Percentiles rank a stretch among this genome's conserved stretches.
These are phyloP conservation scores for Chrysanthemum lavandulifolium DNA, from an alignment of 129 eudicot genomes.

Conservation along the genomic window DNA sequence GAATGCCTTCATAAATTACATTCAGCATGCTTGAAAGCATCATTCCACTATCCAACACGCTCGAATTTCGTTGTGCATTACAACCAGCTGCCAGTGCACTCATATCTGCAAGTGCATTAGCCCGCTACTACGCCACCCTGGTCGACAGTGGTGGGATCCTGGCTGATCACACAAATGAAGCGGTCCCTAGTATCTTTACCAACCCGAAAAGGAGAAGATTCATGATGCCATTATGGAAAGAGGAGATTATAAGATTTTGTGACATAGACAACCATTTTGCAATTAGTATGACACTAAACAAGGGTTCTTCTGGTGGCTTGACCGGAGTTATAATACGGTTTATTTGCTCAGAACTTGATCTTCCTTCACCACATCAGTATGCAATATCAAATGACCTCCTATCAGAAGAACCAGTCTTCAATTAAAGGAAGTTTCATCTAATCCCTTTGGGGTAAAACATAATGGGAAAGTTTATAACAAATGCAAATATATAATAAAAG, in stretches of 20 bases:
- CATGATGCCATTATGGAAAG: constrained; percentile 45
- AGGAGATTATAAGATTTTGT: constrained; percentile 70
- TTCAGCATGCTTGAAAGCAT: constrained; percentile 42
- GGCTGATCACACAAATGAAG: constrained; percentile 21
- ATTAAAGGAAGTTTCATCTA: constrained; percentile 42
- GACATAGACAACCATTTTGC: constrained; percentile 66
- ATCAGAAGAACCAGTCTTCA: constrained; percentile 18
- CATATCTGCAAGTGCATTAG: constrained; percentile 55
- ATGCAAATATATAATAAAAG: too few relatives aligned
- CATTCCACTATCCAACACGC: constrained; percentile 68
- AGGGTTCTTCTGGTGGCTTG: constrained; percentile 58
- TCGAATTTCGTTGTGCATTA: constrained; percentile 71
- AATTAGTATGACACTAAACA: constrained; percentile 72
- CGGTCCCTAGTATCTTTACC: too few relatives aligned
- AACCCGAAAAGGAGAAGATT: constrained; percentile 41
- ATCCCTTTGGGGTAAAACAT: not conserved
- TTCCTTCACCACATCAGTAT: constrained; percentile 61
- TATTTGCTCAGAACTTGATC: constrained; percentile 66
- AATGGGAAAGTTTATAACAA: too few relatives aligned
- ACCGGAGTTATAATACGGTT: constrained; percentile 57
- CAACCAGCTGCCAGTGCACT: constrained; percentile 85
- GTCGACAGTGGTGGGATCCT: constrained; percentile 69
- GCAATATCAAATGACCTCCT: constrained; percentile 37
- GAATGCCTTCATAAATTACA: constrained; percentile 65
- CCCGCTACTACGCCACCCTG: constrained; percentile 71